Evolutionary conservation across 805 yeast species (phyloP), one percentile per base, ranked within the genome.

Genomic region (Danielozyma ontarioensis): DNA sequence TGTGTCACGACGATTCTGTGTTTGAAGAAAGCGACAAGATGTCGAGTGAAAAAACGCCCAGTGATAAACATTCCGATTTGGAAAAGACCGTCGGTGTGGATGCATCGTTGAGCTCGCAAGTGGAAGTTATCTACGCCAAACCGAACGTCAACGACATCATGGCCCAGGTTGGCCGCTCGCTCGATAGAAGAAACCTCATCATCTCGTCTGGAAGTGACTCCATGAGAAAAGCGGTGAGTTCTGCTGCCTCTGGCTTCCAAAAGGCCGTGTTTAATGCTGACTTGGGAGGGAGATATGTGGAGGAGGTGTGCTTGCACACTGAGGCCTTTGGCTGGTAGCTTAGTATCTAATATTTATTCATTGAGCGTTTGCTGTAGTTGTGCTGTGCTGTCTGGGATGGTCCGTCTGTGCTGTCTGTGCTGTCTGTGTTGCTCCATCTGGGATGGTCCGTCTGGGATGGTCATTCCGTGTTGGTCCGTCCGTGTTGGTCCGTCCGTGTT

Each of bases 261-360:
- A 37, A 50, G 2, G 29, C 50, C 25, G 42, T 62, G 3, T 58
- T 59, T 40, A 55, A 39, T 17, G 41, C 46, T 14, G 54, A 52
- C 26, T 51, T 62, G 2, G 36, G 40, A 27, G 45, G 22, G 24
- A 35, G 39, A 25, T 39, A 45, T 1, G 50, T 69, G 11, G 66
- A 64, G 28, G 79, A 74, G 44, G 53, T 73, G 11, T 72, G 61
- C 34, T 46, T 74, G 19, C 78, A 74, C 39, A 68, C 78, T 0
- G 80, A 74, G 44, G 53, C 68, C 23, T 74, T 70, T 46, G 74
- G 75, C 1, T 74, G 66, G 66, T 61, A 44, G 39, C 12, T 15
- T 16, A 18, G 11, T 13, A 15, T 8, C 16, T 27, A 4, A 12
- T 16, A 27, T 16, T 14, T 19, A 19, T 19, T n/a, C n/a, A n/a